A percentile compares a stretch with the other conserved stretches of the same genome.
Conservation (phyloP, 306 rosid species). For the Abrus precatorius region DNA sequence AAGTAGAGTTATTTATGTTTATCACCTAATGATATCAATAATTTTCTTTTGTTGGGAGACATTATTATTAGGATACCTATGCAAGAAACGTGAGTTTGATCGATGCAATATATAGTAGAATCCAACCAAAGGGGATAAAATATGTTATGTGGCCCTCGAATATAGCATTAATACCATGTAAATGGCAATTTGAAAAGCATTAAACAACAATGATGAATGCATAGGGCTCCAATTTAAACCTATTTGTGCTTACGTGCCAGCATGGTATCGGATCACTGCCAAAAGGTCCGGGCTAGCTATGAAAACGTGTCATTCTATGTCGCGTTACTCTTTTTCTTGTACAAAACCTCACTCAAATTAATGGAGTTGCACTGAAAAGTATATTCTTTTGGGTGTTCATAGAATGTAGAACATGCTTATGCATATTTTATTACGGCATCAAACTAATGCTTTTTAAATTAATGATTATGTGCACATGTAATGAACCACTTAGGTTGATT, state of each 20-base stretch:
- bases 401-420: constrained; percentile 45
- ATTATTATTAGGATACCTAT: constrained; percentile 36
- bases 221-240: constrained; percentile 13
- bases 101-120: constrained; percentile 35
- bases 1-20: not conserved
- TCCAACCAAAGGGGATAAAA: constrained; percentile 39
- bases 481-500: constrained; percentile 43
- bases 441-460: constrained; percentile 9
- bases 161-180: constrained; percentile 18
- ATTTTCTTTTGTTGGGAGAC: constrained; percentile 16
- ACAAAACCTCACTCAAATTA: constrained; percentile 27
- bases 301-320: constrained; percentile 49
- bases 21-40: constrained; percentile 12
- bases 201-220: constrained; percentile 16
- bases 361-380: constrained; percentile 28
- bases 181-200: constrained; percentile 18
- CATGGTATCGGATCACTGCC: constrained; percentile 3
- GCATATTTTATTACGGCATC: constrained; percentile 19
- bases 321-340: not conserved
- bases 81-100: constrained; percentile 49
- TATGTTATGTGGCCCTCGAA: constrained; percentile 3
- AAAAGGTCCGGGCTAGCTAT: constrained; percentile 27
- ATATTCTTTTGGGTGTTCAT: constrained; percentile 45
- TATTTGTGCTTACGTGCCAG: constrained; percentile 46
- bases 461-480: constrained; percentile 49